Evolutionary conservation across 169 alveolate genomes (phyloP).

Genomic region (Besnoitia besnoiti): DNA sequence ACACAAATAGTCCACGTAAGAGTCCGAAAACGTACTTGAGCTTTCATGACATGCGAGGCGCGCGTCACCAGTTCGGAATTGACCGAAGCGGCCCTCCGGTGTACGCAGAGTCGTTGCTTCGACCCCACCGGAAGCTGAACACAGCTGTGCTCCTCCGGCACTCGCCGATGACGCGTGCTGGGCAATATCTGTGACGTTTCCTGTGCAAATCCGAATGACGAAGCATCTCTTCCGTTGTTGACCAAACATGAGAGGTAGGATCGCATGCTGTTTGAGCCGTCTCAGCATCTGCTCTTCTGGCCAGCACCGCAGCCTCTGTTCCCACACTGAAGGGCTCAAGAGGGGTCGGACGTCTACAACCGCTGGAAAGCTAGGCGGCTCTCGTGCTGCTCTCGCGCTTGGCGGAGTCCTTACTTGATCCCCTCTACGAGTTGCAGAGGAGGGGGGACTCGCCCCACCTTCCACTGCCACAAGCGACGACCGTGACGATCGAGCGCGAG

Average conservation of each 20-base stretch:
- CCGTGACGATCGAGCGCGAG: not conserved
- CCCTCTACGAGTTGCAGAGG: not conserved
- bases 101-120: not conserved
- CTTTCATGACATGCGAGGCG: too few species aligned
- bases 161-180: not conserved
- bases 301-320: not conserved
- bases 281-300: not conserved
- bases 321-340: constrained; percentile 9
- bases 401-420: not conserved
- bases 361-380: not conserved
- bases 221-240: constrained; percentile 23
- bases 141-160: not conserved
- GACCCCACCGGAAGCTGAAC: not conserved
- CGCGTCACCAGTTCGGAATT: too few species aligned
- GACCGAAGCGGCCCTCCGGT: too few species aligned
- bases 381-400: not conserved
- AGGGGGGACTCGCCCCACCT: not conserved
- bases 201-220: constrained; percentile 16
- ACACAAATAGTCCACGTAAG: not conserved
- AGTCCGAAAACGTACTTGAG: too few species aligned
- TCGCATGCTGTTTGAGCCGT: constrained; percentile 8
- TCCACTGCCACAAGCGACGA: not conserved
- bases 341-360: not conserved
- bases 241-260: constrained; percentile 26
- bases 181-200: constrained; percentile 26